A percentile compares a stretch with the other conserved stretches of the same genome.
Evolutionary conservation across 1,139 yeast genomes (phyloP).

Genomic region (Candida albicans): DNA sequence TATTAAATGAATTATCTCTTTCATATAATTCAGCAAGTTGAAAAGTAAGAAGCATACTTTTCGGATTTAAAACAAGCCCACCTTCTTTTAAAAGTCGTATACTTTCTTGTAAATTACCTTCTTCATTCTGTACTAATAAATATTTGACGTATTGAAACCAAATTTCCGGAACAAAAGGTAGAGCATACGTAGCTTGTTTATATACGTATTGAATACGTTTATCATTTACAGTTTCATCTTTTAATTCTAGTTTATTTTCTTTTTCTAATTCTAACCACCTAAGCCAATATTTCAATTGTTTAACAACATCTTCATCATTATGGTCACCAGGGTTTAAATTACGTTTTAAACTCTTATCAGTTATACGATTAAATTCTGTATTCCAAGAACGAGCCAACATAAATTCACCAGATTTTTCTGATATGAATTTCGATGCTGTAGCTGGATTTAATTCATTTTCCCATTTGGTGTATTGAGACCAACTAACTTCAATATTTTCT

Average conservation of each 20-base stretch:
- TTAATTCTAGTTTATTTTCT: slow-evolving; percentile 63
- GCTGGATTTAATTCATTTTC: slow-evolving; percentile 74
- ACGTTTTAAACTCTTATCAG: slow-evolving; percentile 43
- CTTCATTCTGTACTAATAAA: slow-evolving; percentile 33
- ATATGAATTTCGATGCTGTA: slow-evolving; percentile 82
- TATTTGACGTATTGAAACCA: slow-evolving; percentile 69
- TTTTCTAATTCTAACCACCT: slow-evolving; percentile 82
- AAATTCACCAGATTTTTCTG: slow-evolving; percentile 82
- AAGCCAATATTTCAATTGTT: slow-evolving; percentile 60
- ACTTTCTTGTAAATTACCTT: slow-evolving; percentile 32
- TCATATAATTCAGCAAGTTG: slow-evolving; percentile 74
- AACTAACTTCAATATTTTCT: slow-evolving; percentile 68
- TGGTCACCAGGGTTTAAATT: slow-evolving; percentile 34
- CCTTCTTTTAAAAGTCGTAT: slow-evolving; percentile 55
- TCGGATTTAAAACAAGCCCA: slow-evolving; percentile 59
- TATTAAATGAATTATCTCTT: slow-evolving; percentile 49
- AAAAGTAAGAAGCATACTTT: slow-evolving; percentile 65
- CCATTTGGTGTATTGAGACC: slow-evolving; percentile 82
- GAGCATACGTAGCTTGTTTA: slow-evolving; percentile 65
- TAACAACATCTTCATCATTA: slow-evolving; percentile 18
- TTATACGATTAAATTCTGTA: slow-evolving; percentile 62
- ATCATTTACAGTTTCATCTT: slow-evolving; percentile 46
- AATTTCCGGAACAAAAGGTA: slow-evolving; percentile 75
- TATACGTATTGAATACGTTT: slow-evolving; percentile 73
- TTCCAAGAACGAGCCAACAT: slow-evolving; percentile 85